Evolutionary conservation across 768 basidiomycete genomes (phyloP).

Genomic region (Punctularia strigosozonata): DNA sequence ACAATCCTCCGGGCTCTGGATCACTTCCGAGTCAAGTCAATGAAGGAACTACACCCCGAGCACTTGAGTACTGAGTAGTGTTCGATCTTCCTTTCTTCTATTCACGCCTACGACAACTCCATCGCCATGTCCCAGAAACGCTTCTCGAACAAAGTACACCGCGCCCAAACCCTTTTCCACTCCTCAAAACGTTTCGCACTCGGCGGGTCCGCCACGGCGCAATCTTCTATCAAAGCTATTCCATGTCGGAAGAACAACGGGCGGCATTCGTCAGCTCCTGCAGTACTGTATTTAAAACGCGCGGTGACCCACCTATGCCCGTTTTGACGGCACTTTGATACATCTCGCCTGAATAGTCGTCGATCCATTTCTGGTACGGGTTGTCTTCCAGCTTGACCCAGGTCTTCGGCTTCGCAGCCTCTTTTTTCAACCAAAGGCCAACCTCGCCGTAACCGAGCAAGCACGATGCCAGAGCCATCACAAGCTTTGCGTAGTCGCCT

Average conservation of each 20-base stretch:
- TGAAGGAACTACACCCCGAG: too few species aligned
- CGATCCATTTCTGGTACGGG: constrained; percentile 65
- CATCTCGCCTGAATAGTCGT: constrained; percentile 62
- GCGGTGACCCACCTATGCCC: constrained; percentile 52
- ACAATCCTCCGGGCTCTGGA: too few species aligned
- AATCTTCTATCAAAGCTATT: constrained; percentile 68
- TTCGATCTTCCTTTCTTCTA: background rate
- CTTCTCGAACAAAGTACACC: constrained; percentile 67
- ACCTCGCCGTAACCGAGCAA: constrained; percentile 89
- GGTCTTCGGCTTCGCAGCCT: constrained; percentile 30
- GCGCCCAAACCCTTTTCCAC: constrained; percentile 64
- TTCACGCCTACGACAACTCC: constrained; percentile 11
- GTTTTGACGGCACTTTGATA: constrained; percentile 64
- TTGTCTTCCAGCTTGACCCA: constrained; percentile 59
- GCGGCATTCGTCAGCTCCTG: constrained; percentile 1
- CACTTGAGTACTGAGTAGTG: too few species aligned
- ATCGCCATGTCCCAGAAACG: constrained; percentile 80
- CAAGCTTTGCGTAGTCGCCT: constrained; percentile 61
- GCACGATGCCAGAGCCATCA: constrained; percentile 81
- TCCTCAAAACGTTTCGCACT: constrained; percentile 45
- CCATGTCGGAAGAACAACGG: too few species aligned
- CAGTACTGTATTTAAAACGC: background rate
- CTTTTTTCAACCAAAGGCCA: constrained; percentile 67
- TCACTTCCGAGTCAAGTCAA: too few species aligned
- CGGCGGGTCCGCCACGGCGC: constrained; percentile 51